These are phyloP conservation scores for Psilocybe azurescens DNA, from an alignment of 768 basidiomycete species.

Conservation along the genomic window DNA sequence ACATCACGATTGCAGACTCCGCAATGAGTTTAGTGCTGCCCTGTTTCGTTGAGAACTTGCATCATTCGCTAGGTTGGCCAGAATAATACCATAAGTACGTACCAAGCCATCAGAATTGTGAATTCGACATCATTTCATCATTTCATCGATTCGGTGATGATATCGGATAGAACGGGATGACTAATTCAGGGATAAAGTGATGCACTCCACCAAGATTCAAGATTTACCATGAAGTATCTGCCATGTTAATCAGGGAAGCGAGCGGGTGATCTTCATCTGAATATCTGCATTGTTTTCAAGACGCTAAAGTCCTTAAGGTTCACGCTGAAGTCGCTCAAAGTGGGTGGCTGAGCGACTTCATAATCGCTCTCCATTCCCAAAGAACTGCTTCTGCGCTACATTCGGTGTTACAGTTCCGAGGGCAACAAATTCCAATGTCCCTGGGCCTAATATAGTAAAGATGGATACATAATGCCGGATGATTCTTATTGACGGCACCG, in stretches of 20 bases:
- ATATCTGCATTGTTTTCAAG: background rate
- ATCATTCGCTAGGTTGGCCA: slow-evolving; percentile 11
- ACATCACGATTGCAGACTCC: slow-evolving; percentile 9
- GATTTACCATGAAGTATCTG: background rate
- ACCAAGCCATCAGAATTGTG: slow-evolving; percentile 20
- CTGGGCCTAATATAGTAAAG: background rate
- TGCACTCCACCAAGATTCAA: background rate
- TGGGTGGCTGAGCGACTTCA: background rate
- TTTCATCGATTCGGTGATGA: slow-evolving; percentile 15
- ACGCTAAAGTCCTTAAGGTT: too few species aligned
- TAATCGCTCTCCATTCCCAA: background rate
- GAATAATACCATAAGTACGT: slow-evolving; percentile 1
- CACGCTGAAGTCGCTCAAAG: background rate
- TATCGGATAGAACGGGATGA: background rate
- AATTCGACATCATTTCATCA: slow-evolving; percentile 22
- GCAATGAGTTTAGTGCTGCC: slow-evolving; percentile 1
- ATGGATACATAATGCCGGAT: background rate
- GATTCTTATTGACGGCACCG: background rate
- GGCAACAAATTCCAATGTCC: slow-evolving; percentile 1
- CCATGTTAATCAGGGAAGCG: background rate
- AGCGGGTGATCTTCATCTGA: background rate
- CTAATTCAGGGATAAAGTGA: background rate
- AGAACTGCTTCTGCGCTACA: background rate
- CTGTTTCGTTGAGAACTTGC: slow-evolving; percentile 10
- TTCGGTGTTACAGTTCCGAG: slow-evolving; percentile 3